Conservation (phyloP, 148 eudicot genomes). For the Amaranthus cruentus region DNA sequence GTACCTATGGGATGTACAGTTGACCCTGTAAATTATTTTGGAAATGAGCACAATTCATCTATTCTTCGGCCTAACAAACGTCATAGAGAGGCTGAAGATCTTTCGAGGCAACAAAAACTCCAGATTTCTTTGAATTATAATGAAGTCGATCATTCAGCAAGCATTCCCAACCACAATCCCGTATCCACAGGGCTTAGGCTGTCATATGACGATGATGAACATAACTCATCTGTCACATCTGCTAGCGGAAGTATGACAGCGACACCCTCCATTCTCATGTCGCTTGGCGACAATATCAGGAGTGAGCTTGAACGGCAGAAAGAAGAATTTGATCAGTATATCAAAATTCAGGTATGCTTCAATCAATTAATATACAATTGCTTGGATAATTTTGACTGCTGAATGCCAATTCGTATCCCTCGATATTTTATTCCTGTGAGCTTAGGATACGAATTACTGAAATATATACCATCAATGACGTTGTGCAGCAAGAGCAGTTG, state of each 20-base stretch:
- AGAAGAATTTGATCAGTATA: slow-evolving; percentile 72
- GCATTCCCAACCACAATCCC: slow-evolving; percentile 60
- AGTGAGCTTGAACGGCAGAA: slow-evolving; percentile 72
- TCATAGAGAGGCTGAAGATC: slow-evolving; percentile 48
- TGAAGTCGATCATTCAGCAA: slow-evolving; percentile 50
- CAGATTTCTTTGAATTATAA: slow-evolving; percentile 64
- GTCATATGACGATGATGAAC: slow-evolving; percentile 92
- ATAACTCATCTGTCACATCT: slow-evolving; percentile 85
- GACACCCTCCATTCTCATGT: slow-evolving; percentile 48
- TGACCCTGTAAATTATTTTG: slow-evolving; percentile 72
- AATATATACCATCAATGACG: background rate
- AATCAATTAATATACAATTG: too few species aligned
- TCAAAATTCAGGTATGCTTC: slow-evolving; percentile 64
- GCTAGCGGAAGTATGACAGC: slow-evolving; percentile 76
- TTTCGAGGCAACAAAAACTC: slow-evolving; percentile 66
- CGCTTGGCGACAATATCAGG: slow-evolving; percentile 57
- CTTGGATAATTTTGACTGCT: too few species aligned
- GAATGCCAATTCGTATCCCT: too few species aligned
- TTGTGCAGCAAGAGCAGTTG: slow-evolving; percentile 65
- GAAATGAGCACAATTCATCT: slow-evolving; percentile 49
- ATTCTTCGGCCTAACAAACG: slow-evolving; percentile 54
- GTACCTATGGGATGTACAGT: slow-evolving; percentile 58
- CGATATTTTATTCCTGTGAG: background rate
- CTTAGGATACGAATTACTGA: background rate
- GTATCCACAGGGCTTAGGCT: slow-evolving; percentile 89